Conservation (phyloP, 2,329 filamentous ascomycete species). For the Fusarium sp. region DNA sequence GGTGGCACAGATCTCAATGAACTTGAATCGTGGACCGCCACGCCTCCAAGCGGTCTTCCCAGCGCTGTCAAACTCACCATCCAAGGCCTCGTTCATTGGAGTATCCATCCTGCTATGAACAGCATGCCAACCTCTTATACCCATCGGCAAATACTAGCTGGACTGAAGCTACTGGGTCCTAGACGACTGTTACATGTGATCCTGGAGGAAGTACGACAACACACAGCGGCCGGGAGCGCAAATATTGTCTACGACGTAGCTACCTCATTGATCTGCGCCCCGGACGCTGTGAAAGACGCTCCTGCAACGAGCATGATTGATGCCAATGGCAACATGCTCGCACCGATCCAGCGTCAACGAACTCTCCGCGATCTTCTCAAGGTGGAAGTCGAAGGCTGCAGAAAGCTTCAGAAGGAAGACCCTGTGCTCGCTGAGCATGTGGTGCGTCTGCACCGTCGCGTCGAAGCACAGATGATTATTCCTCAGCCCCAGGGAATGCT, state of each 20-base stretch:
- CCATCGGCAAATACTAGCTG: conserved; percentile 74
- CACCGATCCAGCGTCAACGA: conserved; percentile 59
- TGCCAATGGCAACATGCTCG: conserved; percentile 50
- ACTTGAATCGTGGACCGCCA: conserved; percentile 73
- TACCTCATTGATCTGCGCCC: conserved; percentile 75
- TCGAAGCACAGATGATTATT: conserved; percentile 71
- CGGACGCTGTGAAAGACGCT: conserved; percentile 63
- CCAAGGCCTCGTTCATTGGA: conserved; percentile 74
- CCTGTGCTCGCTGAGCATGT: conserved; percentile 68
- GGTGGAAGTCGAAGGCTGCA: conserved; percentile 67
- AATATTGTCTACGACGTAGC: conserved; percentile 75
- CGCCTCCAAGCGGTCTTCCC: conserved; percentile 65
- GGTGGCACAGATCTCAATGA: conserved; percentile 73
- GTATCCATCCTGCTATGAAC: conserved; percentile 64
- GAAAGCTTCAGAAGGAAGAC: conserved; percentile 66
- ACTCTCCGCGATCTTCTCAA: conserved; percentile 70
- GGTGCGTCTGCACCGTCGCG: conserved; percentile 70
- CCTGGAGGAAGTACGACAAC: conserved; percentile 73
- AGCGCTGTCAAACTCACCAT: conserved; percentile 70
- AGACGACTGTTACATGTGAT: conserved; percentile 69
- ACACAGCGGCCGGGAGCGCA: conserved; percentile 68
- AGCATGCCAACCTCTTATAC: conserved; percentile 74
- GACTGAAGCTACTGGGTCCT: conserved; percentile 70
- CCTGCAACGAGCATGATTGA: conserved; percentile 50
- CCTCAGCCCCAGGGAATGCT: conserved; percentile 56